Percentiles rank a stretch among this genome's conserved stretches.
phyloP scores from a whole-genome alignment of 1,284 basidiomycete species.

The Ustilago curta region DNA sequence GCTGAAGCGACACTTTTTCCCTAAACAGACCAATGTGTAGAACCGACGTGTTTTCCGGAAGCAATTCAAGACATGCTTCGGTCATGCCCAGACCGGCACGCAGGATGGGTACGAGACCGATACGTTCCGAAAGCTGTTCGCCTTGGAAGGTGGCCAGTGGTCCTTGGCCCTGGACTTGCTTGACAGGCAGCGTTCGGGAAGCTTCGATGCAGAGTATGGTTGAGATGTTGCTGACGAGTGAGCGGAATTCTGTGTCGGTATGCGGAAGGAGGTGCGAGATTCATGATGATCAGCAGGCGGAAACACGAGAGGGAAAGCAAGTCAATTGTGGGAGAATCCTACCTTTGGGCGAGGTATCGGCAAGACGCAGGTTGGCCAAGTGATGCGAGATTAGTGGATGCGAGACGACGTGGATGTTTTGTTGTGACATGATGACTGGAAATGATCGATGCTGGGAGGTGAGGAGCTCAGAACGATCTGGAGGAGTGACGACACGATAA shows the following conservation, averaged over 20 bases:
- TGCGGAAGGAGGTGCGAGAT: background rate
- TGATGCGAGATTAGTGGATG: conserved; percentile 63
- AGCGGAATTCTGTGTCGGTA: conserved; percentile 48
- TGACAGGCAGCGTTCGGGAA: conserved; percentile 34
- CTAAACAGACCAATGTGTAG: conserved; percentile 91
- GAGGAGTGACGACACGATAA: background rate
- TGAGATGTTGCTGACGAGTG: conserved; percentile 50
- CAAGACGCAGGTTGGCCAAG: conserved; percentile 56
- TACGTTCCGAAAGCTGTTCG: conserved; percentile 71
- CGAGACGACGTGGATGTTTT: conserved; percentile 51
- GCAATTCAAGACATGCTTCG: conserved; percentile 81
- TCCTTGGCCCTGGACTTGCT: conserved; percentile 55
- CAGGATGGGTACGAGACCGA: conserved; percentile 89
- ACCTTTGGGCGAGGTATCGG: conserved; percentile 57
- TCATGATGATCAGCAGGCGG: background rate
- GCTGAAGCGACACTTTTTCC: conserved; percentile 88
- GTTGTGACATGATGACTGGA: conserved; percentile 23
- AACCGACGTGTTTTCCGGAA: conserved; percentile 83
- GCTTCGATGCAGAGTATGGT: conserved; percentile 58
- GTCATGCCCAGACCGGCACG: conserved; percentile 95
- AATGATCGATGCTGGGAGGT: background rate
- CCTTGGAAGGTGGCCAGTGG: conserved; percentile 57
- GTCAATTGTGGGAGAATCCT: too few species aligned
- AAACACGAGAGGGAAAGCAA: too few species aligned
- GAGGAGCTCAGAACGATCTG: background rate